These are phyloP conservation scores for Oryza officinalis DNA, from an alignment of 176 grass and related monocot species.

Conservation along the genomic window DNA sequence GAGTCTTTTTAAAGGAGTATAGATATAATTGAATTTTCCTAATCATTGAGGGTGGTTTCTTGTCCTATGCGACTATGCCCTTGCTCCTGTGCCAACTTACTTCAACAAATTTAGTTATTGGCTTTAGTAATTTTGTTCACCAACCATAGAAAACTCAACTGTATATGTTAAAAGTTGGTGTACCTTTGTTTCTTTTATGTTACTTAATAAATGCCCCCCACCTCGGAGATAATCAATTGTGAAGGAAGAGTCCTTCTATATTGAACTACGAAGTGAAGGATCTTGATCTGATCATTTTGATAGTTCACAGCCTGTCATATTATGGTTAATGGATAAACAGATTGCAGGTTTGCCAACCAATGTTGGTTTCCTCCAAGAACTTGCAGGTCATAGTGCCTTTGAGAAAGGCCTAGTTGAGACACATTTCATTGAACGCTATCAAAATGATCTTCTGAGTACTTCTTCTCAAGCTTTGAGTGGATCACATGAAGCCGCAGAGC, in stretches of 20 bases:
- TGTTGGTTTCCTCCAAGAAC: constrained; percentile 76
- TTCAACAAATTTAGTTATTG: not conserved
- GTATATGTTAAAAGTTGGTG: not conserved
- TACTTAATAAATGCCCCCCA: not conserved
- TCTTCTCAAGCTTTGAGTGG: constrained; percentile 44
- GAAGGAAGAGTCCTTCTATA: not conserved
- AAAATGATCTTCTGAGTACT: constrained; percentile 67
- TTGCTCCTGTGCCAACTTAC: too few relatives aligned
- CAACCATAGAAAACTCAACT: not conserved
- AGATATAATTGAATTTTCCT: too few relatives aligned
- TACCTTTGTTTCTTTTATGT: not conserved
- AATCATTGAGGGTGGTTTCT: too few relatives aligned
- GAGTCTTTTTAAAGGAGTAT: too few relatives aligned
- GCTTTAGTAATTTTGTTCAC: not conserved
- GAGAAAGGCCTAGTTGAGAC: constrained; percentile 81
- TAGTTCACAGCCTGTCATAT: not conserved
- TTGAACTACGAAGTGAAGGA: constrained; percentile 13
- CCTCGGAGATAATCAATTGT: not conserved
- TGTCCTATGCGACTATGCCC: too few relatives aligned
- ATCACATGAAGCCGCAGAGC: constrained; percentile 42
- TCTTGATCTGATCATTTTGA: constrained; percentile 1
- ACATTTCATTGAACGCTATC: constrained; percentile 86
- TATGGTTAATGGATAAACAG: constrained; percentile 53
- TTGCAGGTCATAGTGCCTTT: constrained; percentile 86
- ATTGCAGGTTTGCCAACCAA: constrained; percentile 95